A percentile compares a stretch with the other conserved stretches of the same genome.
phyloP scores from a whole-genome alignment of 176 grass and related monocot species.

The Oryza longistaminata region DNA sequence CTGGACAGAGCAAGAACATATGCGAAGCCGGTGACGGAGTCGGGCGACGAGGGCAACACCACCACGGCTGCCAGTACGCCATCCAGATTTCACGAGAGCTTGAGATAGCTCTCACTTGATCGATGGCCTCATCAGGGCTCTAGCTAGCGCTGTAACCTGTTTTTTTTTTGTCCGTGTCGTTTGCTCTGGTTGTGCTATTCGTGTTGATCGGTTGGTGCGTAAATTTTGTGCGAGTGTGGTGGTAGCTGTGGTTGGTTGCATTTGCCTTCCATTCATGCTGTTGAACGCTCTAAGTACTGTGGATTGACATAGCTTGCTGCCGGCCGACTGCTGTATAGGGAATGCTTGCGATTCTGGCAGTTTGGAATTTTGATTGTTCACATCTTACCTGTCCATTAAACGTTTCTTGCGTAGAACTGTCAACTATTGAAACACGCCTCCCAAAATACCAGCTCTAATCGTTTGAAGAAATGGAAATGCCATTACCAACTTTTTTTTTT shows the following conservation, averaged over 20 bases:
- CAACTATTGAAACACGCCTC: background rate
- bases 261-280: background rate
- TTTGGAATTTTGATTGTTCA: background rate
- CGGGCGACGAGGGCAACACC: conserved; percentile 58
- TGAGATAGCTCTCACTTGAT: background rate
- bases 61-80: conserved; percentile 42
- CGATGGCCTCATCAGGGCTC: background rate
- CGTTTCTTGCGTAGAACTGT: background rate
- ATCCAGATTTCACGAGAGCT: conserved; percentile 48
- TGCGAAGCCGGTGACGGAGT: conserved; percentile 32
- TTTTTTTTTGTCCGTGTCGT: conserved; percentile 19
- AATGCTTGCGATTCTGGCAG: background rate
- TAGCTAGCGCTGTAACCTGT: background rate
- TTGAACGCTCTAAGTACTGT: background rate
- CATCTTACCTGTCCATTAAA: background rate
- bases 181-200: background rate
- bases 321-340: conserved; percentile 12
- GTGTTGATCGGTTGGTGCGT: background rate
- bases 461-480: background rate
- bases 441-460: background rate
- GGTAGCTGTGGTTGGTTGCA: background rate
- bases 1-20: conserved; percentile 48
- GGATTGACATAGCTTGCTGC: conserved; percentile 34
- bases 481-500: background rate
- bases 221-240: conserved; percentile 2